A percentile compares a stretch with the other conserved stretches of the same genome.
Conservation (phyloP, 208 protist species). For the Acanthamoeba polyphaga region DNA sequence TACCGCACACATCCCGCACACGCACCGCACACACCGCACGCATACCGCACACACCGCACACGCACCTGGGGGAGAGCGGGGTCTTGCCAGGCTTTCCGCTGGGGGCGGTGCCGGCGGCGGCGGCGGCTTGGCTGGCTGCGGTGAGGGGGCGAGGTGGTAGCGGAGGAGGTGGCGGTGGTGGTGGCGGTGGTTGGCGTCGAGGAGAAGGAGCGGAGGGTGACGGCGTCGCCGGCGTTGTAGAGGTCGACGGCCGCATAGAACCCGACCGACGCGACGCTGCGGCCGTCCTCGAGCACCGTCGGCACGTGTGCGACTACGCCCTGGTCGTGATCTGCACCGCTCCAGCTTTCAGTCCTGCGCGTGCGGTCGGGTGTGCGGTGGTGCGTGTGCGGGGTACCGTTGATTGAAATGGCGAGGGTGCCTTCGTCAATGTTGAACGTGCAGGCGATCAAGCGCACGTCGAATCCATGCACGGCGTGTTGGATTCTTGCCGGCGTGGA, state of each 20-base stretch:
- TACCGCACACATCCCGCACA: no score
- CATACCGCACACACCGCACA: no score
- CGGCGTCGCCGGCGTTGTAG: not conserved
- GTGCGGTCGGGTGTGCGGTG: no score
- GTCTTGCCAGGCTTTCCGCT: no score
- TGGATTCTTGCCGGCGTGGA: not conserved
- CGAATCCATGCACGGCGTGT: not conserved
- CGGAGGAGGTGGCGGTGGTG: no score
- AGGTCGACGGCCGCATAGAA: not conserved
- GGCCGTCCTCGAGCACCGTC: not conserved
- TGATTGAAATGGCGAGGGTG: not conserved
- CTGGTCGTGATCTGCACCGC: not conserved
- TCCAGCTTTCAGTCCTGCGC: not conserved
- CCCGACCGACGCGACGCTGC: not conserved
- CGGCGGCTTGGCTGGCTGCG: no score
- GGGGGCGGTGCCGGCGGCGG: no score
- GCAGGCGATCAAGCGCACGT: not conserved
- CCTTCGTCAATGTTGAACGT: not conserved
- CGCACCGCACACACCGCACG: no score
- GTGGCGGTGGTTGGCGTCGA: not conserved
- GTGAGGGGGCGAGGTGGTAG: no score
- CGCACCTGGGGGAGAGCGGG: no score
- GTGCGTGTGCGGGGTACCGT: not conserved
- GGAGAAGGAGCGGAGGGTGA: not conserved
- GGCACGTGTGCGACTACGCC: not conserved